These are phyloP conservation scores for Colletotrichum phormii DNA, from an alignment of 2,329 filamentous ascomycete species.

Conservation along the genomic window DNA sequence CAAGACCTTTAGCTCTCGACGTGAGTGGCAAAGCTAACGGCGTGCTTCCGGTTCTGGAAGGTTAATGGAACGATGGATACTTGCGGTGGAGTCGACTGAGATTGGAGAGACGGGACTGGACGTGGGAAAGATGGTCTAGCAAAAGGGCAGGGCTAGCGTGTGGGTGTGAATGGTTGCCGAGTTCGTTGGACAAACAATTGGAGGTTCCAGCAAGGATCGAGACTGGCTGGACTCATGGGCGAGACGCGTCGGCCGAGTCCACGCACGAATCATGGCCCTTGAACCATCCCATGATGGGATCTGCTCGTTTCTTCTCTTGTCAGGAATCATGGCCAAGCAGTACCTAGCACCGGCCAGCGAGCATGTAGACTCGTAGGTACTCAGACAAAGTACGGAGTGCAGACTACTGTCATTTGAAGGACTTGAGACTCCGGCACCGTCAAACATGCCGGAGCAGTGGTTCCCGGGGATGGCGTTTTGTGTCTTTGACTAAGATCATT, in stretches of 20 bases:
- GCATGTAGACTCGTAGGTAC: neutral
- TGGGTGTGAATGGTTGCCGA: neutral
- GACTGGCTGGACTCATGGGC: neutral
- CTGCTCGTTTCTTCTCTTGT: neutral
- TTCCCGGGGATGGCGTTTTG: neutral
- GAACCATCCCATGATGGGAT: neutral
- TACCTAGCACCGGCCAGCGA: neutral
- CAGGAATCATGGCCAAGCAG: neutral
- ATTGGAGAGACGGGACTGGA: conserved; percentile 31
- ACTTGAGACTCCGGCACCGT: neutral
- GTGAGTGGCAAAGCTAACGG: conserved; percentile 38
- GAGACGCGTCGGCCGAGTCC: conserved; percentile 11
- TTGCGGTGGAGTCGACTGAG: conserved; percentile 20
- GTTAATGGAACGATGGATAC: conserved; percentile 40
- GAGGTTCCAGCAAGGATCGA: conserved; percentile 10
- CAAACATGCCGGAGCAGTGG: neutral
- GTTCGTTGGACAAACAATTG: neutral
- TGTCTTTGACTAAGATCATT: neutral
- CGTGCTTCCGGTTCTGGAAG: conserved; percentile 43
- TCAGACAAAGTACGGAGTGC: neutral
- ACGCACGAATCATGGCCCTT: conserved; percentile 28
- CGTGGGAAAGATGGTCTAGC: conserved; percentile 12
- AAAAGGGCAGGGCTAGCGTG: conserved; percentile 12
- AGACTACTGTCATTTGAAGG: neutral
- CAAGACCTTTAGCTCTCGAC: conserved; percentile 22